Base-by-base conservation (phyloP, 768 basidiomycete species). In the Boletus eberwhitei region DNA sequence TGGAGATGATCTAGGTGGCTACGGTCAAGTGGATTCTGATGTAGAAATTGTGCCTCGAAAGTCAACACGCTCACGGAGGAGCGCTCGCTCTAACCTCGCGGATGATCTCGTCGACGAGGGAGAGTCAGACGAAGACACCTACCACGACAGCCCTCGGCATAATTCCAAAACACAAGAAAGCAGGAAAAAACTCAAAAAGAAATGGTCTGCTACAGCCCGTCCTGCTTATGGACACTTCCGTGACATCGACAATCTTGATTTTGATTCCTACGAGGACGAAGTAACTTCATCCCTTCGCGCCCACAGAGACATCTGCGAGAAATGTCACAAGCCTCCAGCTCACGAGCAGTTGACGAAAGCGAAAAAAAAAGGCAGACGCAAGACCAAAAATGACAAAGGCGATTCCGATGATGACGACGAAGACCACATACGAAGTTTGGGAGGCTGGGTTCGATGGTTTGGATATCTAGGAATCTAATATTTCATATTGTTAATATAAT, bases 361-460 rank as follows among this genome's bases (percentile, higher is more conserved):
- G 47, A 81, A 74, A 49, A 82, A 75, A 49, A 69, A 61, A 55
- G 76, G 72, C 44, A 48, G 52, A 45, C 74, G 70, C 48, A 79
- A 71, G 65, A 77, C 71, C 58, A 74, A 71, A 55, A 64, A 63
- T 21, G 59, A 72, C 8, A 75, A 78, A n/a, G 77, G 79, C 39
- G 86, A 83, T 47, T 52, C 59, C 4, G 63, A 70, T 11, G 82
- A 80, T 19, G 77, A 82, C 31, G 84, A 86, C 40, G 73, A 77
- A 36, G 80, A 82, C 36, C 74, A 71, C 45, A 71, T 83, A 11
- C 71, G 57, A 13, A 65, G 68, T 8, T 71, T 87, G 43, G 91
- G 91, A 13, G 91, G 91, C 26, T 94, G 91, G 91, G 83, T 93
- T 58, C 79, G 83, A 72, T 94, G 91, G 90, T 90, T 66, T 52